Evolutionary conservation across 208 protist species (phyloP).

Genomic region (Acanthamoeba sp.): DNA sequence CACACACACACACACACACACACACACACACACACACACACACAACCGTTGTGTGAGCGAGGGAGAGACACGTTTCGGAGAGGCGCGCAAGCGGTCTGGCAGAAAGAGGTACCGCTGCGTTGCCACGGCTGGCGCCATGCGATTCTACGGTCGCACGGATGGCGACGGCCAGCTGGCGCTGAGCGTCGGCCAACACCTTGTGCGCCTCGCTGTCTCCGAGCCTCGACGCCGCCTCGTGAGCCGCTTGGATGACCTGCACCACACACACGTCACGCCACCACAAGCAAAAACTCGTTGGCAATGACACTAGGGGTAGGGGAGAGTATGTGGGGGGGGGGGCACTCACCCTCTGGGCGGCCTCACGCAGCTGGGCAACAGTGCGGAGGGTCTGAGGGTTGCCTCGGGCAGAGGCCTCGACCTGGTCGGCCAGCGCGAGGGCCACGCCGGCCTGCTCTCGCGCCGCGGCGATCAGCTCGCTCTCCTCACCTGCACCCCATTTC

Average conservation of each 20-base stretch:
- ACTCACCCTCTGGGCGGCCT: slow-evolving; percentile 2
- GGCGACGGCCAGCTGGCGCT: neutral
- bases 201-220: neutral
- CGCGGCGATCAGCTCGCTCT: slow-evolving; percentile 28
- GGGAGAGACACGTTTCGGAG: neutral
- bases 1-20: no score
- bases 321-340: no score
- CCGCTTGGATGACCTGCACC: slow-evolving; percentile 11
- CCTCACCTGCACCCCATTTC: neutral
- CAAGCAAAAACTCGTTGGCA: no score
- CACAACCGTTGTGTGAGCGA: neutral
- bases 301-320: no score
- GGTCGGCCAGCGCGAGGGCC: neutral
- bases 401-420: neutral
- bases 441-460: slow-evolving; percentile 17
- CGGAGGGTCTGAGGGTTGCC: neutral
- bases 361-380: neutral
- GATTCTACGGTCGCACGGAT: slow-evolving; percentile 4
- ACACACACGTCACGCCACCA: no score
- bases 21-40: no score
- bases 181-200: neutral
- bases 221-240: neutral
- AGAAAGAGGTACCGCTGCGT: neutral
- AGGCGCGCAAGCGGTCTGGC: no score
- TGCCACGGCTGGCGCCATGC: neutral